These are phyloP conservation scores for Tulasnella sp. DNA, from an alignment of 768 basidiomycete species.

Conservation along the genomic window DNA sequence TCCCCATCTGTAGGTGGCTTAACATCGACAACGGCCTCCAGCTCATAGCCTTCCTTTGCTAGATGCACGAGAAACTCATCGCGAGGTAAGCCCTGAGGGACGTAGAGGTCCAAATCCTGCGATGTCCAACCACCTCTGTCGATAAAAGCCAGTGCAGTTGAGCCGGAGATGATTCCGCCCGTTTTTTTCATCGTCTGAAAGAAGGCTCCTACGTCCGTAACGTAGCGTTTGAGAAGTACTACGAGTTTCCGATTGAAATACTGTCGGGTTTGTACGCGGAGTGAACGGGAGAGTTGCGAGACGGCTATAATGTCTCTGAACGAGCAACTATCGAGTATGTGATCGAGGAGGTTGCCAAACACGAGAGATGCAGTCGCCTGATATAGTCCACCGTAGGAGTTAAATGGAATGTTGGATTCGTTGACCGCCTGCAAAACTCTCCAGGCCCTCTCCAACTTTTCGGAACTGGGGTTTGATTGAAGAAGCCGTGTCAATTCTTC, in stretches of 20 bases:
- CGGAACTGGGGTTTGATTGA: too few species aligned
- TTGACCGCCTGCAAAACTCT: too few species aligned
- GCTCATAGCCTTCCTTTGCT: not conserved
- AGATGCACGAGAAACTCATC: too few species aligned
- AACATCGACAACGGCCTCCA: not conserved
- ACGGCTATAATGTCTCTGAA: not conserved
- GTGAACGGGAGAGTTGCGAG: not conserved
- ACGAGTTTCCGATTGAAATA: not conserved
- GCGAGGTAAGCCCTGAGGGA: not conserved
- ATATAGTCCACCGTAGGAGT: too few species aligned
- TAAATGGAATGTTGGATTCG: too few species aligned
- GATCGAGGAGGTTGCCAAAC: too few species aligned
- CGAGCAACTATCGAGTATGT: not conserved
- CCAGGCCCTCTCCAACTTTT: too few species aligned
- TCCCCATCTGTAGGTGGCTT: not conserved
- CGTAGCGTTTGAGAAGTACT: not conserved
- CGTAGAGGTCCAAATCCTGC: slow-evolving; percentile 1
- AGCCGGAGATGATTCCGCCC: not conserved
- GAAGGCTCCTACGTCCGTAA: not conserved
- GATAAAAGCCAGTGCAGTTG: slow-evolving; percentile 1
- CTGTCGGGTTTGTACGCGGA: not conserved
- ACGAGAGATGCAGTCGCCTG: too few species aligned
- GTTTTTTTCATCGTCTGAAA: slow-evolving; percentile 19
- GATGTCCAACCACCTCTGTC: not conserved
- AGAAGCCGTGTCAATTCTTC: too few species aligned